A percentile compares a stretch with the other conserved stretches of the same genome.
These are phyloP conservation scores for Stachybotrys chartarum DNA, from an alignment of 2,329 filamentous ascomycete species.

Conservation along the genomic window DNA sequence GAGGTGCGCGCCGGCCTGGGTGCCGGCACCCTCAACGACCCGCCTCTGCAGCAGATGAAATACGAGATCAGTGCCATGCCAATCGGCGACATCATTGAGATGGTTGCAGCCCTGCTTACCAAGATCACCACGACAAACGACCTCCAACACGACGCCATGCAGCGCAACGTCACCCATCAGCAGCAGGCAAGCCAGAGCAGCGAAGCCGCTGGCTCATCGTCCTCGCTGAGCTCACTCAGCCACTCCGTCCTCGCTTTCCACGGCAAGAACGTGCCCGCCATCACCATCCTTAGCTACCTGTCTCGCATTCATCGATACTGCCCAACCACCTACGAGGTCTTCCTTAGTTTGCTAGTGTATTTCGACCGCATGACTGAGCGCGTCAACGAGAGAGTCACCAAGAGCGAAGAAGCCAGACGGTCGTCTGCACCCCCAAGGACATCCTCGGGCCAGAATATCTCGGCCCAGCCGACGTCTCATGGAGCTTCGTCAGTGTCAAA, in stretches of 20 bases:
- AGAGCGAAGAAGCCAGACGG: slow-evolving; percentile 50
- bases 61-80: slow-evolving; percentile 99
- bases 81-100: slow-evolving; percentile 94
- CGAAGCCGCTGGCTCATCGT: slow-evolving; percentile 38
- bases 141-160: slow-evolving; percentile 82
- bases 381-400: slow-evolving; percentile 74
- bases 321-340: slow-evolving; percentile 96
- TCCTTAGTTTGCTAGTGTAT: slow-evolving; percentile 89
- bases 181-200: slow-evolving; percentile 43
- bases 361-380: slow-evolving; percentile 98
- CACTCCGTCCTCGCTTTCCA: slow-evolving; percentile 85
- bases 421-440: slow-evolving; percentile 14
- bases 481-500: not conserved
- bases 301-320: slow-evolving; percentile 98
- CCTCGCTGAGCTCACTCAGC: slow-evolving; percentile 54
- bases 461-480: not conserved
- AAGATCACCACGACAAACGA: slow-evolving; percentile 98
- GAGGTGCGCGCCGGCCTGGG: slow-evolving; percentile 54
- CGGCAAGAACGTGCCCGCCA: slow-evolving; percentile 94
- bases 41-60: slow-evolving; percentile 49
- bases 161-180: slow-evolving; percentile 59
- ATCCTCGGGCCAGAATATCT: slow-evolving; percentile 5
- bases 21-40: slow-evolving; percentile 42
- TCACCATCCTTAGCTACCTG: slow-evolving; percentile 93
- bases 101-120: slow-evolving; percentile 92